Evolutionary conservation across 306 rosid genomes (phyloP).

Genomic region (Aeschynomene evenia): DNA sequence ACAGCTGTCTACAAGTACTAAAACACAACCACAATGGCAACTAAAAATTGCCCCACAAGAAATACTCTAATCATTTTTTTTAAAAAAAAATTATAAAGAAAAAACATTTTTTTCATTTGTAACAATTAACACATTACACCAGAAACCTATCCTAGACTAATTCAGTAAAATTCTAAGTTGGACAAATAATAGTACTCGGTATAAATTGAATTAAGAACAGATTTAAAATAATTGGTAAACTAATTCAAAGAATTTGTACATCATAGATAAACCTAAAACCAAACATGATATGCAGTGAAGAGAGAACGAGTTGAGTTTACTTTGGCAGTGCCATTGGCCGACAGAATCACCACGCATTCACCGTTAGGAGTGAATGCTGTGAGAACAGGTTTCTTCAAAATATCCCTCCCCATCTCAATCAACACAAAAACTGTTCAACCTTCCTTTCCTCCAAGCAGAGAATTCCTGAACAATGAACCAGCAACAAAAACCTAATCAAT

Average conservation of each 20-base stretch:
- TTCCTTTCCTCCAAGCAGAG: not conserved
- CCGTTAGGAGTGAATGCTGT: slow-evolving; percentile 47
- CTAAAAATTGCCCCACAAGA: not conserved
- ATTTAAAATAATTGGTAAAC: too few relatives aligned
- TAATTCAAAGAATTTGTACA: too few relatives aligned
- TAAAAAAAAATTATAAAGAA: not conserved
- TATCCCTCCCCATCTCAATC: slow-evolving; percentile 37
- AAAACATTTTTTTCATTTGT: not conserved
- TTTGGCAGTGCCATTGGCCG: slow-evolving; percentile 30
- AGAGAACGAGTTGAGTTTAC: slow-evolving; percentile 21
- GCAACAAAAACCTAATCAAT: slow-evolving; percentile 12
- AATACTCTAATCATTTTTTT: not conserved
- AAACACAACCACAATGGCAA: not conserved
- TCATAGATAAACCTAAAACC: too few relatives aligned
- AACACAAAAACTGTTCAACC: not conserved
- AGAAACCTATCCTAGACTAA: not conserved
- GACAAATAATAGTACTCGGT: too few relatives aligned
- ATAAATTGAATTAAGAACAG: too few relatives aligned
- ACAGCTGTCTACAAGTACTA: not conserved
- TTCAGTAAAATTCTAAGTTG: slow-evolving; percentile 13
- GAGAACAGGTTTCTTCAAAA: slow-evolving; percentile 35
- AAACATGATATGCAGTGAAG: not conserved
- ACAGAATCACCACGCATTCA: slow-evolving; percentile 35
- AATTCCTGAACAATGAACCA: not conserved
- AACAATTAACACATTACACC: slow-evolving; percentile 7